phyloP scores from a whole-genome alignment of 2,329 filamentous ascomycete species.

The Cladosporium sp. region DNA sequence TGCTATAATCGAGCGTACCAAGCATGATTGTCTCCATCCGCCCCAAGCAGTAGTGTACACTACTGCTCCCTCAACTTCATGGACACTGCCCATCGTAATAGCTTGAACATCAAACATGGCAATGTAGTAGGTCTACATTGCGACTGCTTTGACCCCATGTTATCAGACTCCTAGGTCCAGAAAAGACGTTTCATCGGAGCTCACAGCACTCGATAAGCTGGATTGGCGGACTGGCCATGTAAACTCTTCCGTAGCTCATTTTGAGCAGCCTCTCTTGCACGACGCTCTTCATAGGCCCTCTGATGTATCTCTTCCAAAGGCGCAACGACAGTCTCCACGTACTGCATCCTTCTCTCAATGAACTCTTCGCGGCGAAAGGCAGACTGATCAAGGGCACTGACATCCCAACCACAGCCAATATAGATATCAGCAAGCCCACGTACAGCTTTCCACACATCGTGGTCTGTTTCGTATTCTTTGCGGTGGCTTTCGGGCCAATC shows the following conservation, averaged over 20 bases:
- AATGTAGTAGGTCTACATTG: neutral
- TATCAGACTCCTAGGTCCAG: neutral
- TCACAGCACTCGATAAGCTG: neutral
- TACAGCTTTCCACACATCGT: neutral
- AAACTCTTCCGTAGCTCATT: neutral
- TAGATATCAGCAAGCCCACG: neutral
- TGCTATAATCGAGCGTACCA: neutral
- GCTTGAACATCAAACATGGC: neutral
- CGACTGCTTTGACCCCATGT: neutral
- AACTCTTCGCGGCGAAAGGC: neutral
- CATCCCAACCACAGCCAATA: neutral
- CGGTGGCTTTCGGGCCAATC: neutral
- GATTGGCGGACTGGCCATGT: neutral
- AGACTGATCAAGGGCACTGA: neutral
- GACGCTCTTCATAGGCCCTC: neutral
- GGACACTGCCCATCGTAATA: neutral
- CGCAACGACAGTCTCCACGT: neutral
- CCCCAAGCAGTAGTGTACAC: neutral
- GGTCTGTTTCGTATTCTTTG: neutral
- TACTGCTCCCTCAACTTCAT: no score
- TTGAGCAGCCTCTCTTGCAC: neutral
- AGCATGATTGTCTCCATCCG: neutral
- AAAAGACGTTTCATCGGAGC: neutral
- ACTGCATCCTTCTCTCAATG: neutral
- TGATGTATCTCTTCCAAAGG: neutral